phyloP scores from a whole-genome alignment of 139 green algal genomes.

The Chlamydomonas incerta region DNA sequence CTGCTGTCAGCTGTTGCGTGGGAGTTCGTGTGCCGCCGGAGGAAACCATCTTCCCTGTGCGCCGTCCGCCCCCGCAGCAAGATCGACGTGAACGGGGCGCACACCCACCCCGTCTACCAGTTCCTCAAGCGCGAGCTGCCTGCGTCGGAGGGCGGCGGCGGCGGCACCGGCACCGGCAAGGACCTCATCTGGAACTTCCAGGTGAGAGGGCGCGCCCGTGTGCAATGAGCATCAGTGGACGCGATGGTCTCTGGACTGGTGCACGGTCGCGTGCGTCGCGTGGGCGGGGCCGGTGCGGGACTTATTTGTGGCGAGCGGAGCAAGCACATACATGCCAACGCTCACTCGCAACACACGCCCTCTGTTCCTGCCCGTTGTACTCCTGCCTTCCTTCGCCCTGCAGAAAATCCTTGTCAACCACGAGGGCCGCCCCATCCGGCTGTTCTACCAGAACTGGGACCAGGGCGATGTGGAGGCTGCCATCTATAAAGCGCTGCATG shows the following conservation, averaged over 20 bases:
- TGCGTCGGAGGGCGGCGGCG: conserved; percentile 52
- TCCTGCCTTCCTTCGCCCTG: no score
- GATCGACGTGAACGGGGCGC: conserved; percentile 75
- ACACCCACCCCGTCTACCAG: conserved; percentile 69
- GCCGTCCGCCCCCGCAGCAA: conserved; percentile 47
- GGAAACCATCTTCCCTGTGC: neutral
- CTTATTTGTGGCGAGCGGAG: no score
- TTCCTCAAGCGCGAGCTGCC: conserved; percentile 76
- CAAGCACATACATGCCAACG: no score
- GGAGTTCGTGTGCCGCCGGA: neutral
- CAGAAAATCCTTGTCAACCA: conserved; percentile 72
- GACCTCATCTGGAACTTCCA: conserved; percentile 85
- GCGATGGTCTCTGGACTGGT: no score
- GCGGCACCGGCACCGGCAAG: conserved; percentile 42
- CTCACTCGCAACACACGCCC: no score
- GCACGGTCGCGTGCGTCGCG: no score
- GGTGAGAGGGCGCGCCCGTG: neutral
- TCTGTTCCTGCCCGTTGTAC: no score
- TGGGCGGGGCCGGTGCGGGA: no score
- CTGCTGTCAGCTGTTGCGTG: neutral
- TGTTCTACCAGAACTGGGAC: conserved; percentile 56
- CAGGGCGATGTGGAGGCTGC: conserved; percentile 47
- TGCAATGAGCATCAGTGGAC: no score
- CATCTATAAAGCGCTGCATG: conserved; percentile 58
- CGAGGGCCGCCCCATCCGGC: conserved; percentile 56